Evolutionary conservation across 1,139 yeast species (phyloP).

Genomic region (Blastobotrys raffinosifermentans): DNA sequence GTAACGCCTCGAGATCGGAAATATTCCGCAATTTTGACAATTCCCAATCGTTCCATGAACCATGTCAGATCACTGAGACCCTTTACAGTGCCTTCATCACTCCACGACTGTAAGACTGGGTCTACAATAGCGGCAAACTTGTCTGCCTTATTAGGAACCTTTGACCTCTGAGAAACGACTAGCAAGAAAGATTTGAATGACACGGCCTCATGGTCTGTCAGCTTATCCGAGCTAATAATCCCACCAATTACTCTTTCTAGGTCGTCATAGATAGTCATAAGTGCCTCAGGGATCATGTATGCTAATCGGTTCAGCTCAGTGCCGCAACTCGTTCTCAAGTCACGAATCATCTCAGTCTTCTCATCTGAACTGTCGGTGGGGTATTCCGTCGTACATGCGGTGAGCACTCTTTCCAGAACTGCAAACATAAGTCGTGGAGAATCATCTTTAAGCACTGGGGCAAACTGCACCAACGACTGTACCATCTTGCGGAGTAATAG

Average conservation of each 20-base stretch:
- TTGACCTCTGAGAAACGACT: slow-evolving; percentile 85
- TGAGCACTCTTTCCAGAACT: slow-evolving; percentile 78
- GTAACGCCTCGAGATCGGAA: slow-evolving; percentile 78
- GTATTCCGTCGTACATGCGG: slow-evolving; percentile 80
- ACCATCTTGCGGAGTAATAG: slow-evolving; percentile 76
- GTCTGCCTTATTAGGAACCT: slow-evolving; percentile 61
- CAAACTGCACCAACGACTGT: slow-evolving; percentile 92
- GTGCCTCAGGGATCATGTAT: slow-evolving; percentile 85
- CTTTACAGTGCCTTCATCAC: slow-evolving; percentile 82
- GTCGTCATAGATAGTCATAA: slow-evolving; percentile 73
- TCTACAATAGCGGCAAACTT: slow-evolving; percentile 84
- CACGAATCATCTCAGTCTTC: slow-evolving; percentile 74
- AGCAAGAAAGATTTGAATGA: slow-evolving; percentile 87
- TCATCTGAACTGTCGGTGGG: slow-evolving; percentile 62
- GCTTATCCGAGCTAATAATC: slow-evolving; percentile 61
- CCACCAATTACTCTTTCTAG: slow-evolving; percentile 74
- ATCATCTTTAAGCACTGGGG: slow-evolving; percentile 81
- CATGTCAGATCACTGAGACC: slow-evolving; percentile 87
- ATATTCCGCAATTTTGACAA: slow-evolving; percentile 87
- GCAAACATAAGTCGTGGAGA: slow-evolving; percentile 59
- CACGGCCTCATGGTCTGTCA: slow-evolving; percentile 86
- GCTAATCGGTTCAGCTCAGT: slow-evolving; percentile 92
- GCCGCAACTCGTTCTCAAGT: slow-evolving; percentile 86
- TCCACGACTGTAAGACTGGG: slow-evolving; percentile 90
- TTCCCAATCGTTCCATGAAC: slow-evolving; percentile 97